Evolutionary conservation across 352 stramenopile genomes (phyloP), one percentile per base, ranked within the genome.

Genomic region (Pythium aristosporum): DNA sequence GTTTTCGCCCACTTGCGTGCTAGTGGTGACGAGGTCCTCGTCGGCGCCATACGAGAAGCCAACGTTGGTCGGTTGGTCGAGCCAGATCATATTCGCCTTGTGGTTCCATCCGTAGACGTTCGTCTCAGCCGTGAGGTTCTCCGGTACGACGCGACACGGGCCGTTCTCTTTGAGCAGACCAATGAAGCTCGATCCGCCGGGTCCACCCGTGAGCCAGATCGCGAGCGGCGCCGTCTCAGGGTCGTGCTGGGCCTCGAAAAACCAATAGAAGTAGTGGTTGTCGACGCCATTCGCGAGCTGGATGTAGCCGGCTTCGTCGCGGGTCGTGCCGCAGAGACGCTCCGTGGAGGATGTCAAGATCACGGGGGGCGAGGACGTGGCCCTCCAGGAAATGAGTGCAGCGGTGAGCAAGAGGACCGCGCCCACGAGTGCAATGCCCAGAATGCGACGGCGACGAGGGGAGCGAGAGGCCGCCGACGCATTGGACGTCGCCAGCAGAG

Each of bases 251-350:
- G 80, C 88, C 58, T 83, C 66, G 1, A 84, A 73, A 55, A 84
- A 85, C 80, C 80, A 89, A 60, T 88, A 89, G 65, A 89, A 89
- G 65, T 88, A 89, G 30, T 83, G 64, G 54, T 87, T 73, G 39
- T 84, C 75, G 18, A 72, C 43, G 51, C 72, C 78, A 58, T 85
- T 80, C 16, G 76, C 65, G 18, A 88, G 55, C 48, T 82, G 79
- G 11, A 88, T 72, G 55, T 88, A 85, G 0, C 75, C 79, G 16
- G 73, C 77, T 28, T 86, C 73, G 41, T 83, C 65, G 13, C 52
- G 68, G 7, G 67, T 56, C 37, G 80, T 60, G 6, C 75, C 71
- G 52, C 75, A 87, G 66, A 82, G 82, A 28, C 74, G 71, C 34
- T 50, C 46, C 15, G 6, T 5, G 15, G 41, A 6, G 34, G 1